phyloP scores from a whole-genome alignment of 2,329 filamentous ascomycete species.

The Ceratocystis papillata region DNA sequence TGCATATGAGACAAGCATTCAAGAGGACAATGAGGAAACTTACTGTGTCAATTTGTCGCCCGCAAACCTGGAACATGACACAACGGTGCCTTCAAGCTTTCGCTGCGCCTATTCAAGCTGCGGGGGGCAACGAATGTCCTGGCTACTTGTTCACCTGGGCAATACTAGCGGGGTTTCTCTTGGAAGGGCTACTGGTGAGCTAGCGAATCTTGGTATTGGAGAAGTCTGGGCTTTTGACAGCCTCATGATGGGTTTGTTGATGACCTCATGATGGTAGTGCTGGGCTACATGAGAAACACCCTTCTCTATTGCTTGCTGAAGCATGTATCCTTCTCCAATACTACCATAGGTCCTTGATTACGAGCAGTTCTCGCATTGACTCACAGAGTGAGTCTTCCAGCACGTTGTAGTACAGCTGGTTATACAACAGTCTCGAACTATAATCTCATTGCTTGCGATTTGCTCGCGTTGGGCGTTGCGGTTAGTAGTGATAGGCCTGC shows the following conservation, averaged over 20 bases:
- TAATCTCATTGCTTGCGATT: neutral
- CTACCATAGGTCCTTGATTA: neutral
- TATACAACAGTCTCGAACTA: neutral
- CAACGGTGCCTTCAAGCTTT: too few species aligned
- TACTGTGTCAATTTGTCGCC: too few species aligned
- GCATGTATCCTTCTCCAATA: neutral
- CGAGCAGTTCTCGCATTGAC: neutral
- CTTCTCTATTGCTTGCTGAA: neutral
- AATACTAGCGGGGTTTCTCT: too few species aligned
- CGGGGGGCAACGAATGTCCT: too few species aligned
- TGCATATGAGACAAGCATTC: too few species aligned
- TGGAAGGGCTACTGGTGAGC: neutral
- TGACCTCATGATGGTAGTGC: neutral
- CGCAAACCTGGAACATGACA: too few species aligned
- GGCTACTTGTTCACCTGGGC: too few species aligned
- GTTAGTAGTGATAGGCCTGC: neutral
- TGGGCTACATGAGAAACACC: neutral
- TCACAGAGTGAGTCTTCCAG: neutral
- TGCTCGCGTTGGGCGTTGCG: neutral
- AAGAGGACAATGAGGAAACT: too few species aligned
- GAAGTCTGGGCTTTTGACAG: neutral
- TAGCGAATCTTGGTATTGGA: neutral
- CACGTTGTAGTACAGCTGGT: neutral
- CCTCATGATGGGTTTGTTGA: neutral
- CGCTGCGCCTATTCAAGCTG: too few species aligned